These are phyloP conservation scores for Camellia lanceoleosa DNA, from an alignment of 148 eudicot species.

Conservation along the genomic window DNA sequence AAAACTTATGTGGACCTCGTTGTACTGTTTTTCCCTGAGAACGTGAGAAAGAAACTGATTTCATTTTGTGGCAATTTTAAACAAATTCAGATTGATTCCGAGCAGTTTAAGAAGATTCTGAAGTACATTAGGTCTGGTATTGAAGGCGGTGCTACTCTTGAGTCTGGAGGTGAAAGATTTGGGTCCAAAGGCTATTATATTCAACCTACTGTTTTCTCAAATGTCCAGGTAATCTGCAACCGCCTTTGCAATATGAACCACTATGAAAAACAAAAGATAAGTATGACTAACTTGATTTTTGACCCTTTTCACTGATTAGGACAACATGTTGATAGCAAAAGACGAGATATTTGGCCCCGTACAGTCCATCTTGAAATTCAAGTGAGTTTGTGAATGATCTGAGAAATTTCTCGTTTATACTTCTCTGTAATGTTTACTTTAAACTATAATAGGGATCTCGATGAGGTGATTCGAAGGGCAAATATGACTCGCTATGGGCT, in stretches of 20 bases:
- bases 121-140: conserved; percentile 57
- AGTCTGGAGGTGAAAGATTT: conserved; percentile 75
- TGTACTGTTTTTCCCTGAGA: not conserved
- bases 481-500: conserved; percentile 48
- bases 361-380: conserved; percentile 61
- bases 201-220: conserved; percentile 86
- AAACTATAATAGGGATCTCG: conserved; percentile 34
- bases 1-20: not conserved
- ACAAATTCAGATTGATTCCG: conserved; percentile 42
- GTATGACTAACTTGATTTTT: not conserved
- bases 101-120: conserved; percentile 73
- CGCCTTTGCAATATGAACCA: not conserved
- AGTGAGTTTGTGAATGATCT: conserved; percentile 24
- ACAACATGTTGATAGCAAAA: conserved; percentile 59
- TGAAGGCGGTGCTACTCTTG: conserved; percentile 82
- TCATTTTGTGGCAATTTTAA: not conserved
- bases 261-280: not conserved
- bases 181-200: conserved; percentile 74
- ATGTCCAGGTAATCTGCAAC: conserved; percentile 55
- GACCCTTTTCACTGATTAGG: conserved; percentile 18
- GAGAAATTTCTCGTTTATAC: not conserved
- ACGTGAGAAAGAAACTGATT: not conserved
- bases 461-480: conserved; percentile 50
- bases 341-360: conserved; percentile 75
- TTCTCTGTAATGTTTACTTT: not conserved